Evolutionary conservation across 306 rosid species (phyloP), one percentile per base, ranked within the genome.

Genomic region (Heteromeles arbutifolia): DNA sequence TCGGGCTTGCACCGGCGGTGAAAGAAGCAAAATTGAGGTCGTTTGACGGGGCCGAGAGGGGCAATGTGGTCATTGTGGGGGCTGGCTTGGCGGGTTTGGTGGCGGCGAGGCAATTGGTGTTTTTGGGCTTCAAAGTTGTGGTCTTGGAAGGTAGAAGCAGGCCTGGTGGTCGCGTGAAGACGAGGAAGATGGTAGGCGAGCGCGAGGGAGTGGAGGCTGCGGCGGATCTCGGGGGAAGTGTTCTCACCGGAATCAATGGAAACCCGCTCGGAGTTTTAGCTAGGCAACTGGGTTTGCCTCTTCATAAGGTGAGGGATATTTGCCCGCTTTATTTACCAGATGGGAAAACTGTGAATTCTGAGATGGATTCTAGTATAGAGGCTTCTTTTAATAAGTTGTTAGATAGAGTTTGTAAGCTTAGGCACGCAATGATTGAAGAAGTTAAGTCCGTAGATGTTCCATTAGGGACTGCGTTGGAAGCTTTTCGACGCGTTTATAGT

Each of bases 191-290:
- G 90, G 48, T 5, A 19, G 90, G 87, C 13, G 92, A 82, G 58
- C 89, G 88, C 13, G 92, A 82, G 53, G 86, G 81, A 0, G 76
- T 84, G 34, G 90, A 64, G 80, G 98, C 96, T 10, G 98, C 98
- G 2, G 98, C 91, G 2, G 98, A 93, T 75, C 92, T 93, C 6
- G 96, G 98, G 85, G 98, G 98, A 14, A 93, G 96, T 82, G 98
- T 93, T 4, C 96, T 93, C 63, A 93, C 96, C 3, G 98, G 98
- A 64, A 91, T 93, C 8, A 90, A 90, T 74, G 98, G 98, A 4
- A 93, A 93, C 74, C 98, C 96, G 8, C 89, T 93, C 8, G 94
- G 98, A 25, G 98, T 93, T 85, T 88, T 93, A 7, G 96, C 98
- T 19, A 84, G 98, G 86, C 98, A 93, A 76, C 67, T 93, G 81